Percentiles rank a stretch among this genome's conserved stretches.
Evolutionary conservation across 495 filamentous ascomycete genomes (phyloP).

Genomic region (Hypoxylon intermedium): DNA sequence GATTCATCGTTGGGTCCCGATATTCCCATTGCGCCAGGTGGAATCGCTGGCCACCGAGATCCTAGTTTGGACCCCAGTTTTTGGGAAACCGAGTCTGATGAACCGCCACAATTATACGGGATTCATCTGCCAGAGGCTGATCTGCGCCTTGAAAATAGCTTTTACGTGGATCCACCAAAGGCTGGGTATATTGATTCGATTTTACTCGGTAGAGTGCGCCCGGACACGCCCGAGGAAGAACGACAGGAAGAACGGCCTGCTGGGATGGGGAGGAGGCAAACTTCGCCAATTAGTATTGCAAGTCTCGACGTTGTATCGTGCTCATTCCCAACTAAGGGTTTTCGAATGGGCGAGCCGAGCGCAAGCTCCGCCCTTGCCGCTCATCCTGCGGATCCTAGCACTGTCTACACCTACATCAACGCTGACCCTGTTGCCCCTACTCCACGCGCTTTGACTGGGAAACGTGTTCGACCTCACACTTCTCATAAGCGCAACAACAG

Average conservation of each 20-base stretch:
- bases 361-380: slow-evolving; percentile 59
- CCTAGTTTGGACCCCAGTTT: slow-evolving; percentile 57
- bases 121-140: slow-evolving; percentile 44
- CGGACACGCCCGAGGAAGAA: slow-evolving; percentile 50
- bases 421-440: slow-evolving; percentile 57
- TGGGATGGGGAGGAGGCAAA: slow-evolving; percentile 45
- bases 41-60: slow-evolving; percentile 64
- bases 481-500: slow-evolving; percentile 61
- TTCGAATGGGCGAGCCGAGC: slow-evolving; percentile 54
- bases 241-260: slow-evolving; percentile 28
- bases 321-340: slow-evolving; percentile 74
- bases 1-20: slow-evolving; percentile 65
- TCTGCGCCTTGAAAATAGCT: slow-evolving; percentile 45
- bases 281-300: slow-evolving; percentile 59
- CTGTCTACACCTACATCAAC: slow-evolving; percentile 53
- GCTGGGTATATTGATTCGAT: slow-evolving; percentile 56
- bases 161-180: slow-evolving; percentile 57
- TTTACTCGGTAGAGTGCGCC: slow-evolving; percentile 47
- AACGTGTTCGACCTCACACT: slow-evolving; percentile 56
- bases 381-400: slow-evolving; percentile 67
- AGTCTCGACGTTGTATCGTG: slow-evolving; percentile 77
- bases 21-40: slow-evolving; percentile 77
- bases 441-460: slow-evolving; percentile 59
- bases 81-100: slow-evolving; percentile 50
- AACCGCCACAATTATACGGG: slow-evolving; percentile 52